These are phyloP conservation scores for Wickerhamomyces kurtzmanii DNA, from an alignment of 805 yeast species.

Conservation along the genomic window DNA sequence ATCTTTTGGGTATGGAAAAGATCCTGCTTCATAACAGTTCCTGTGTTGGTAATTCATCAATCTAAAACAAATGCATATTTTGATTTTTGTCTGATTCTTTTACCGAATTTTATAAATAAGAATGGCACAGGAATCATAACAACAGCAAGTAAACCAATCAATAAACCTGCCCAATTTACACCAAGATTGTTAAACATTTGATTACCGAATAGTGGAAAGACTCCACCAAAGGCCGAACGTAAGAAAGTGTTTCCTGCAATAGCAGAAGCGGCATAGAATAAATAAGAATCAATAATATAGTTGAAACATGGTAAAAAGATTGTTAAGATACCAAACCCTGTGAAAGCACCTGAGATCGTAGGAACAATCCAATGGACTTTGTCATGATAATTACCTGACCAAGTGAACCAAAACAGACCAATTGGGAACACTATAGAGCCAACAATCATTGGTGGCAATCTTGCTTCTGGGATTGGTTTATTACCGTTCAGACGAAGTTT, in stretches of 20 bases:
- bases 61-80: slow-evolving; percentile 38
- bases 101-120: slow-evolving; percentile 51
- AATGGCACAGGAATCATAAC: slow-evolving; percentile 61
- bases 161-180: slow-evolving; percentile 69
- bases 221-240: slow-evolving; percentile 61
- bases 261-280: slow-evolving; percentile 69
- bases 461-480: slow-evolving; percentile 65
- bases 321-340: slow-evolving; percentile 59
- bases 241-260: slow-evolving; percentile 64
- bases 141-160: slow-evolving; percentile 53
- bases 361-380: slow-evolving; percentile 80
- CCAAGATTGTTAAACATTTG: slow-evolving; percentile 65
- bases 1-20: too few relatives aligned
- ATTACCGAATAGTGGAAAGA: slow-evolving; percentile 62
- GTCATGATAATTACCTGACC: slow-evolving; percentile 74
- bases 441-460: slow-evolving; percentile 66
- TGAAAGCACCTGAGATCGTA: slow-evolving; percentile 49
- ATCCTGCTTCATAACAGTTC: too few relatives aligned
- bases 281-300: slow-evolving; percentile 64
- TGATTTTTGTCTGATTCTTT: slow-evolving; percentile 42
- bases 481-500: slow-evolving; percentile 44
- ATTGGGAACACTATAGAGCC: slow-evolving; percentile 66
- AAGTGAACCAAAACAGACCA: slow-evolving; percentile 80
- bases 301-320: slow-evolving; percentile 63
- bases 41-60: neutral